Base-by-base conservation (phyloP, 2,329 filamentous ascomycete species). In the Beauveria medogensis region DNA sequence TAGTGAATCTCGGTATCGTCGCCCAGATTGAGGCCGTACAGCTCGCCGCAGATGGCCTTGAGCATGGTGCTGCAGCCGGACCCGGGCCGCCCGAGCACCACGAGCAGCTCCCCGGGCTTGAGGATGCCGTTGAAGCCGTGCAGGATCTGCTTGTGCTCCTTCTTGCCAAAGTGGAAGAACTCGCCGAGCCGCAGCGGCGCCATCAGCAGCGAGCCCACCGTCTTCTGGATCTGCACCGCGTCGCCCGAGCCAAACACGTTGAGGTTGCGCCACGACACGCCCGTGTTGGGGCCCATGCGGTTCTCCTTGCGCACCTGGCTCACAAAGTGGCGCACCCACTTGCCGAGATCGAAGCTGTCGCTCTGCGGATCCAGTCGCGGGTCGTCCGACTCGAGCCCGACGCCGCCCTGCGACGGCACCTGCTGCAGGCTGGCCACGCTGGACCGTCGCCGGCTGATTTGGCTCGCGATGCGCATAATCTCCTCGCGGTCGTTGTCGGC, bases 191-290 rank as follows among this genome's bases (percentile, higher is more conserved):
- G 78, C 24, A 89, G 72, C 0, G 85, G 88, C 0, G 81, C 76
- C 63, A 81, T 70, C 24, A 89, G 69, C 8, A 84, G 72, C 1
- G 84, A 85, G 2, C 76, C 79, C 3, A 91, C 85, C 2, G 83
- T 90, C 60, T 85, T 77, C 68, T 92, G 89, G 1, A 90, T 75
- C 64, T 90, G 86, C 26, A 91, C 69, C 0, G 86, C 85, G 2
- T 82, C 79, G 0, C 87, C 88, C 0, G 85, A 85, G 0, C 88
- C 88, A 6, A 79, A 86, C 0, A 91, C 85, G 60, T 82, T 82
- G 40, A 91, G 78, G 56, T 88, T 78, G 63, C 83, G 83, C 73
- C 85, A 90, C 0, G 82, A 80, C 7, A 90, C 77, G 3, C 86
- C 86, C 0, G 86, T 81, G 7, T 76, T 75, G 65, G 75, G 80